Evolutionary conservation across 2,329 filamentous ascomycete genomes (phyloP).

Genomic region (Neurospora crassa): DNA sequence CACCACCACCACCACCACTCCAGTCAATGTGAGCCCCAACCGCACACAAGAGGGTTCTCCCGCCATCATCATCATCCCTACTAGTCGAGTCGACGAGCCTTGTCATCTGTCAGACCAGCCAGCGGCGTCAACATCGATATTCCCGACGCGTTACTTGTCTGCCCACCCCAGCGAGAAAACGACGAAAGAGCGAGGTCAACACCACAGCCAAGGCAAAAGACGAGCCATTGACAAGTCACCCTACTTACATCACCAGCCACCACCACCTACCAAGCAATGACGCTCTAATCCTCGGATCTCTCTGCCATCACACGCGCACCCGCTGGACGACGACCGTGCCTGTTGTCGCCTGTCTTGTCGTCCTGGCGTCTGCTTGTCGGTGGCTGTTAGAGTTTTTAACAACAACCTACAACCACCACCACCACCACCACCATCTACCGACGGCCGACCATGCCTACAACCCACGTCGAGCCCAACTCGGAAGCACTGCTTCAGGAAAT

Average conservation of each 20-base stretch:
- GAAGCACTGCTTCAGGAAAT: constrained; percentile 51
- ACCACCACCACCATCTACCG: background rate
- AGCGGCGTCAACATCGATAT: background rate
- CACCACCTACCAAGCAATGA: background rate
- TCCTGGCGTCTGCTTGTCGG: background rate
- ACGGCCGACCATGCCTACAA: constrained; percentile 43
- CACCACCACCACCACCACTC: background rate
- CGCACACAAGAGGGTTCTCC: background rate
- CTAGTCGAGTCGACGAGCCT: background rate
- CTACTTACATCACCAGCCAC: background rate
- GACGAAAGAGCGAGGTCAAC: background rate
- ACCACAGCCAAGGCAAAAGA: background rate
- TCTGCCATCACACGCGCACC: background rate
- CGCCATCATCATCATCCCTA: background rate
- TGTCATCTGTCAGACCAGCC: background rate
- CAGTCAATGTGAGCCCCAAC: background rate
- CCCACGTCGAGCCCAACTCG: constrained; percentile 42
- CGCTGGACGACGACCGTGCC: background rate
- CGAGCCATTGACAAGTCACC: background rate
- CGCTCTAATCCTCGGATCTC: background rate
- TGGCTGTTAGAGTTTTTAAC: background rate
- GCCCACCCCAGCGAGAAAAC: background rate
- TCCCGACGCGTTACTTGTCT: background rate
- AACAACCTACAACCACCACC: background rate
- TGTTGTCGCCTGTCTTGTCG: background rate